These are phyloP conservation scores for Cyberlindnera veronae DNA, from an alignment of 805 yeast species.

Conservation along the genomic window DNA sequence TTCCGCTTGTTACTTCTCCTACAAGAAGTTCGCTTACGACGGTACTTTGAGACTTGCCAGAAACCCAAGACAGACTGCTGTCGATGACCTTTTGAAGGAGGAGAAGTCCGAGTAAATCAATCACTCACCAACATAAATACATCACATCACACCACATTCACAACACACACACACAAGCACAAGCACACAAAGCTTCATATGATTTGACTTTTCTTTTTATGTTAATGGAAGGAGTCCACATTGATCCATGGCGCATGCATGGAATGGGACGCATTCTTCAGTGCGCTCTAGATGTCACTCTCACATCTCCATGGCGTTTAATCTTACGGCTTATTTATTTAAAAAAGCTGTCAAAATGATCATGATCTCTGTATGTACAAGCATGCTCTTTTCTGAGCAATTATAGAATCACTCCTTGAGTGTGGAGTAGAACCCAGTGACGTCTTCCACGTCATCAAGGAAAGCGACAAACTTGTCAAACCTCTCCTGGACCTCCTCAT, in stretches of 20 bases:
- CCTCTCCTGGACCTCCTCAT: constrained; percentile 47
- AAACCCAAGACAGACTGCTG: constrained; percentile 37
- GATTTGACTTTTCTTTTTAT: neutral
- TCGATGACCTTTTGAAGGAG: constrained; percentile 15
- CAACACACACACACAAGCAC: neutral
- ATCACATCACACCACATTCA: neutral
- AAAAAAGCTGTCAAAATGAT: neutral
- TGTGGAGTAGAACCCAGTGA: constrained; percentile 75
- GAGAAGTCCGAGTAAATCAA: constrained; percentile 10
- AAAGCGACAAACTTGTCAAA: constrained; percentile 54
- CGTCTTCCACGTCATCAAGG: constrained; percentile 80
- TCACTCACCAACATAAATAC: neutral
- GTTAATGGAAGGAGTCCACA: neutral
- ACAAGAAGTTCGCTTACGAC: constrained; percentile 49
- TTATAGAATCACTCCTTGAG: constrained; percentile 33
- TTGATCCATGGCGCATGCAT: too few species aligned
- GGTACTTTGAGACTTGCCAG: constrained; percentile 47
- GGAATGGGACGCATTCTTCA: too few species aligned
- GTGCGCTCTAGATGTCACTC: neutral
- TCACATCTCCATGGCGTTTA: neutral
- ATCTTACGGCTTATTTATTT: constrained; percentile 7
- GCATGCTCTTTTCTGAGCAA: neutral
- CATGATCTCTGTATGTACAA: constrained; percentile 3
- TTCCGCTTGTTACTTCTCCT: constrained; percentile 48
- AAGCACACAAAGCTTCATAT: neutral